phyloP scores from a whole-genome alignment of 257 asterid genomes.

The Orobanche coerulescens region DNA sequence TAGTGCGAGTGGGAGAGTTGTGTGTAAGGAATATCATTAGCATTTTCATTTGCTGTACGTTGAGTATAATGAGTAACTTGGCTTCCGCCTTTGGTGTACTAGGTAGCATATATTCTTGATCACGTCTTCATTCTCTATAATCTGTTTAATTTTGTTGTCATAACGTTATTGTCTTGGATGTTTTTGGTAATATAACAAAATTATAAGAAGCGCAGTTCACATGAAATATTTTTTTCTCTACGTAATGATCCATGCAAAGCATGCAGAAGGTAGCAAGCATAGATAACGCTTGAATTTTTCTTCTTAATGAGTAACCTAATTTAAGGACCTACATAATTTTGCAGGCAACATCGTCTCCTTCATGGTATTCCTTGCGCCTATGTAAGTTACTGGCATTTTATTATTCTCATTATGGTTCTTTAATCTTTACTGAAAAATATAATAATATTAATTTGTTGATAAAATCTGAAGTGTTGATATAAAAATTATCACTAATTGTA shows the following conservation, averaged over 20 bases:
- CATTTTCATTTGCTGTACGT: background rate
- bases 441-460: background rate
- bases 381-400: constrained; percentile 29
- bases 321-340: constrained; percentile 34
- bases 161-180: too few relatives aligned
- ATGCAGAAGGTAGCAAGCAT: constrained; percentile 39
- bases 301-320: background rate
- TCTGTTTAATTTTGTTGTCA: background rate
- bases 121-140: background rate
- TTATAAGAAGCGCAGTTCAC: background rate
- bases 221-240: background rate
- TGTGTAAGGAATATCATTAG: background rate
- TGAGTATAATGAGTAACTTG: too few relatives aligned
- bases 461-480: too few relatives aligned
- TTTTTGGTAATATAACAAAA: too few relatives aligned
- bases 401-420: background rate
- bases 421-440: background rate
- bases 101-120: constrained; percentile 18
- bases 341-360: too few relatives aligned
- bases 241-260: constrained; percentile 27
- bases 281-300: constrained; percentile 26
- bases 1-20: background rate
- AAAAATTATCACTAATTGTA: too few relatives aligned
- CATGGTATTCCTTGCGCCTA: constrained; percentile 43
- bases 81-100: constrained; percentile 35